Conservation (phyloP, 164 flowering plant species). For the Stephania yunnanensis region DNA sequence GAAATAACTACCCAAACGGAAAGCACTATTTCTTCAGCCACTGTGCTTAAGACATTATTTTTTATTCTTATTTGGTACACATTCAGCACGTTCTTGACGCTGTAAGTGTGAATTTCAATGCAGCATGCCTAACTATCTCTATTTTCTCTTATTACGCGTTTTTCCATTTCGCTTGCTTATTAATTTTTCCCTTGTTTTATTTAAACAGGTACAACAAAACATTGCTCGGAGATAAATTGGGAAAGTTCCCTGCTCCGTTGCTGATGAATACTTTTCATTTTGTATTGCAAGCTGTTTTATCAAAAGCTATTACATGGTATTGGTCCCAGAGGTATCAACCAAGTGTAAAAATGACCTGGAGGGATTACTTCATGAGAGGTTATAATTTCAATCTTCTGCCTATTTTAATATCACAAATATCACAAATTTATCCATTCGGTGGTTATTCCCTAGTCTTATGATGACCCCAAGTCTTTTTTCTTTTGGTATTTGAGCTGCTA, state of each 20-base stretch:
- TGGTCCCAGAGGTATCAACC: constrained; percentile 67
- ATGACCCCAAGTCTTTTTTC: background rate
- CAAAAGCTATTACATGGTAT: constrained; percentile 60
- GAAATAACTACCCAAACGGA: constrained; percentile 18
- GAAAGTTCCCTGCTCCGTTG: constrained; percentile 96
- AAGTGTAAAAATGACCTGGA: constrained; percentile 72
- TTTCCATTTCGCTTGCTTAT: background rate
- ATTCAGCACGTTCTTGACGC: constrained; percentile 80
- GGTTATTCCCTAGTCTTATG: background rate
- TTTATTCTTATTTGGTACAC: constrained; percentile 82
- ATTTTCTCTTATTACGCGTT: background rate
- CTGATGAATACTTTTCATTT: constrained; percentile 96
- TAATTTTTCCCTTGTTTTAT: background rate
- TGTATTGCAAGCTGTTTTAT: constrained; percentile 87
- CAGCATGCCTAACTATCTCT: background rate
- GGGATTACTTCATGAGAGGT: constrained; percentile 85
- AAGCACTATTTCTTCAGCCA: constrained; percentile 34
- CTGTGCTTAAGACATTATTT: constrained; percentile 69
- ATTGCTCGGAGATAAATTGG: constrained; percentile 84
- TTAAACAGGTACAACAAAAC: constrained; percentile 79
- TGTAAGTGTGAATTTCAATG: constrained; percentile 51
- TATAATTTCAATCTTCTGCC: constrained; percentile 12
- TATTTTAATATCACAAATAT: constrained; percentile 1
- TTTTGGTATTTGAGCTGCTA: background rate
- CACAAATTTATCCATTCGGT: background rate